Base-by-base conservation (phyloP, 2,329 filamentous ascomycete genomes). In the Aspergillus brunneoviolaceus region DNA sequence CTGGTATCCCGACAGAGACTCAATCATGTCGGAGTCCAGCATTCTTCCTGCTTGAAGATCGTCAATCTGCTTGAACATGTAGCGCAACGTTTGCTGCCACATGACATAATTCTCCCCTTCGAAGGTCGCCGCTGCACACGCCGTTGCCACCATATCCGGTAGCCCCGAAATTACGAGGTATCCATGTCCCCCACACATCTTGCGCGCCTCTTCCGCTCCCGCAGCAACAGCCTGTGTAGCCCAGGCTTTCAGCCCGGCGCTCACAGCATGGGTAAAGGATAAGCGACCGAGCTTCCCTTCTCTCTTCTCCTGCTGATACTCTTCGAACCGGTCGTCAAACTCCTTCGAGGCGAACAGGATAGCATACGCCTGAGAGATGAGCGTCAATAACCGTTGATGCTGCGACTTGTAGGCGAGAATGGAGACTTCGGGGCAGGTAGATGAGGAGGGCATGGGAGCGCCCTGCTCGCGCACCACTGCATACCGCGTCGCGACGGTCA, bases 51-150 rank as follows among this genome's bases (percentile, higher is more conserved):
- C 33, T 5, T 35, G 10, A 14, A 35, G 1, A 14, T 2, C 33
- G 11, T 5, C 14, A 35, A 83, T 83, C 49, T 81, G 80, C 67
- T 84, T 84, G 69, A 84, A 81, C 25, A 84, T 67, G 60, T 63
- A 63, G 11, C 58, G 49, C n/a, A 58, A 79, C 3, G 80, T 80
- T 68, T 84, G 82, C 60, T 84, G 81, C 0, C 80, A 83, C 47
- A 84, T 84, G 81, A 84, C 84, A 80, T 81, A 84, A 58, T 84
- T 84, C 65, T 84, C 82, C 2, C 82, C 82, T 63, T 85, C 82
- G 2, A 85, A 82, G 0, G 82, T 84, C 0, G 81, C 81, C 66
- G 84, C 84, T 2, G 81, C 68, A 3, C 68, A 39, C 33, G 69
- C 69, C 19, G 69, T 67, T 47, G 65, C 65, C 64, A 84, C 82